Conservation (phyloP, 1,139 yeast genomes). For the Torulaspora pretoriensis region DNA sequence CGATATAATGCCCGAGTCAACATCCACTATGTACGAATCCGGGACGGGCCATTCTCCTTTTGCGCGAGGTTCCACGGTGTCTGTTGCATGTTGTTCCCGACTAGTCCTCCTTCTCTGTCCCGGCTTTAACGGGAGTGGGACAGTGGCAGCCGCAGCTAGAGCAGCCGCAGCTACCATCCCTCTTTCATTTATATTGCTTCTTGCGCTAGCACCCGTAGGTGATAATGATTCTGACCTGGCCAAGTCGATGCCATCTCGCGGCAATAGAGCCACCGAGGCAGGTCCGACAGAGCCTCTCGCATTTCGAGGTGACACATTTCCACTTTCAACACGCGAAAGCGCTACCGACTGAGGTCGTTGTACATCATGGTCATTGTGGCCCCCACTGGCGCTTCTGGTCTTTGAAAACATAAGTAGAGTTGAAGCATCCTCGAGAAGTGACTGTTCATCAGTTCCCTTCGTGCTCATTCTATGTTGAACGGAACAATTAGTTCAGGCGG, state of each 20-base stretch:
- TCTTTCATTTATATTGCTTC: constrained; percentile 6
- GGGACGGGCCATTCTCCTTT: constrained; percentile 30
- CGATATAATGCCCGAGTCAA: constrained; percentile 80
- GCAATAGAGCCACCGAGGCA: constrained; percentile 25
- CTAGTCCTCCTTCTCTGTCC: constrained; percentile 7
- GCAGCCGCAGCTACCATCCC: constrained; percentile 37
- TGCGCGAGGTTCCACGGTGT: neutral
- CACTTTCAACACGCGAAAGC: constrained; percentile 6
- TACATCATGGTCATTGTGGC: neutral
- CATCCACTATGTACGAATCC: constrained; percentile 57
- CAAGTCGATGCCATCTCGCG: constrained; percentile 11
- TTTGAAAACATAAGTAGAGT: constrained; percentile 61
- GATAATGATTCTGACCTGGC: constrained; percentile 3
- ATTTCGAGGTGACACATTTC: constrained; percentile 18
- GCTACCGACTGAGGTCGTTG: constrained; percentile 3
- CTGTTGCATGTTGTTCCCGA: neutral
- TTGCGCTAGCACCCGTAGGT: constrained; percentile 4
- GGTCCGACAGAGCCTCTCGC: constrained; percentile 30
- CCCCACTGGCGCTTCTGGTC: constrained; percentile 27
- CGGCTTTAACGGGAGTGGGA: constrained; percentile 32
- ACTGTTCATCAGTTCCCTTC: constrained; percentile 17
- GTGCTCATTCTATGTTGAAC: constrained; percentile 1
- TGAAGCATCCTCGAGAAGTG: constrained; percentile 57
- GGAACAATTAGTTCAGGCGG: neutral
- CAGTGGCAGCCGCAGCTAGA: constrained; percentile 32